Evolutionary conservation across 2,329 filamentous ascomycete species (phyloP), one percentile per base, ranked within the genome.

Genomic region (Kalmusia sp.): DNA sequence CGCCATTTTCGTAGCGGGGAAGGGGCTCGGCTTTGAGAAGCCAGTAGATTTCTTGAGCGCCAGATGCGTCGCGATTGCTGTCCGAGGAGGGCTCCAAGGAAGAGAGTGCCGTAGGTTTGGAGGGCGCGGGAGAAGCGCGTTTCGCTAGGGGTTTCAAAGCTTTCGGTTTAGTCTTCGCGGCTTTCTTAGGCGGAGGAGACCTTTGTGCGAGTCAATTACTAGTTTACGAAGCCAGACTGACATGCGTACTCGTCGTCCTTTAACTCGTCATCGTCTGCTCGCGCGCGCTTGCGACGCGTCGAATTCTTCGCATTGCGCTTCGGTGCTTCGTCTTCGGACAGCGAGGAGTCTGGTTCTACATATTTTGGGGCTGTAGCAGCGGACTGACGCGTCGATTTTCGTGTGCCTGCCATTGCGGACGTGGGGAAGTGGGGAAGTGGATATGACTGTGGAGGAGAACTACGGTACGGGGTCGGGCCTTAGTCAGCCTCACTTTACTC

Each of bases 1-100:
- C 80, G 1, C 92, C 93, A 49, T 92, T 93, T 71, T 96, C 92
- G 14, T 92, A 78, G 5, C 95, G 88, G 3, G 92, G 86, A 64
- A 96, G 90, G 0, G 95, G 93, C 76, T 99, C 80, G 34, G 80
- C 78, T 63, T 82, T 82, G 68, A 82, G 73, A 5, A 82, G 74
- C 79, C 80, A 82, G 63, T 73, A 80, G 11, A 66, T 58, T 56
- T 71, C 55, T 58, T 74, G 70, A 3, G 57, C 28, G 41, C 67
- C 67, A 27, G 58, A 45, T 5, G 60, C 51, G 30, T 69, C 58
- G 57, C 67, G 68, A 40, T 72, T 72, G 11, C 64, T 58, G 15
- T 57, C 40, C 9, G 63, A 63, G 14, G 58, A 46, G 7, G 62
- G 41, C 4, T 50, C 45, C 24, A 62, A 51, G 6, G 57, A 48